Percentiles rank a stretch among this genome's conserved stretches.
Conservation (phyloP, 2,329 filamentous ascomycete species). For the Penicillium sp. region DNA sequence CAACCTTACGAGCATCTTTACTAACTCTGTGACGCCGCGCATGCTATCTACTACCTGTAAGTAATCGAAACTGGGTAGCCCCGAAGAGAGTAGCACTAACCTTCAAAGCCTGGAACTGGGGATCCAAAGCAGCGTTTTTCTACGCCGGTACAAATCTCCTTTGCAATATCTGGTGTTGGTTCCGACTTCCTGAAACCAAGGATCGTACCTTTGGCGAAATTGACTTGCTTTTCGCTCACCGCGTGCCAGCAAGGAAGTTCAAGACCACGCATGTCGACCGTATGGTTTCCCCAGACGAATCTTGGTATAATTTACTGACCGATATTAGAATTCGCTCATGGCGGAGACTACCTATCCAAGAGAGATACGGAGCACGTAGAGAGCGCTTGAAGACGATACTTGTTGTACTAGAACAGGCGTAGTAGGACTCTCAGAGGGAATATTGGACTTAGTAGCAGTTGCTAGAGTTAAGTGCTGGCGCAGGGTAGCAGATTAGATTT, state of each 20-base stretch:
- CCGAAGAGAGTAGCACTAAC: background rate
- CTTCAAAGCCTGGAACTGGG: slow-evolving; percentile 40
- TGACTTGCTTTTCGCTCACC: slow-evolving; percentile 47
- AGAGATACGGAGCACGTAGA: background rate
- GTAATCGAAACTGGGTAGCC: background rate
- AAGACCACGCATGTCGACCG: slow-evolving; percentile 18
- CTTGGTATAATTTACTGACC: background rate
- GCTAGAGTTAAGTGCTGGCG: background rate
- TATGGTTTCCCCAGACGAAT: background rate
- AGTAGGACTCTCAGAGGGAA: no score
- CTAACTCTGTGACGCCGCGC: slow-evolving; percentile 41
- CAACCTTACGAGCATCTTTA: slow-evolving; percentile 53
- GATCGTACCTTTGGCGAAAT: slow-evolving; percentile 46
- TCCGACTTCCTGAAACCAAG: slow-evolving; percentile 44
- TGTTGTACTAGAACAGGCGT: background rate
- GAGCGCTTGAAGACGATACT: background rate
- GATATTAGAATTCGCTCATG: background rate
- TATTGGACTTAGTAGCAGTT: background rate
- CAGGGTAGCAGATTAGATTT: background rate
- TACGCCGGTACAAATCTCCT: slow-evolving; percentile 39
- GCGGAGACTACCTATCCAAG: slow-evolving; percentile 1
- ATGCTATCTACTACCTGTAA: slow-evolving; percentile 33
- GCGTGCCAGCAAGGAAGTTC: slow-evolving; percentile 47
- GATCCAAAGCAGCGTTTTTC: slow-evolving; percentile 44
- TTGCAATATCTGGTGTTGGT: slow-evolving; percentile 41